phyloP scores from a whole-genome alignment of 164 flowering plant species.

The Cinnamomum micranthum region DNA sequence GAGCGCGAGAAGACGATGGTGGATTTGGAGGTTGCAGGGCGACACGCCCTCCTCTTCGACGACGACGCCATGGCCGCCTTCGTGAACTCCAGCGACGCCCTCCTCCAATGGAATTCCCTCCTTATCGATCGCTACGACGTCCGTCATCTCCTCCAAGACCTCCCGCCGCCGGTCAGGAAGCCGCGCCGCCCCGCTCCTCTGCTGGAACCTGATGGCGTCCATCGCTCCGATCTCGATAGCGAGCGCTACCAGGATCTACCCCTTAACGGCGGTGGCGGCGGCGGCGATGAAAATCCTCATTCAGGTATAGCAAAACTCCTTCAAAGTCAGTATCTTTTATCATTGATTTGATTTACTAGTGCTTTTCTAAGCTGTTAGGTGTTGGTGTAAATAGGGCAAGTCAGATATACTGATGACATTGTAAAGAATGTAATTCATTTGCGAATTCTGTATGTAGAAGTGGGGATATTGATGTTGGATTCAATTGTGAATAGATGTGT shows the following conservation, averaged over 20 bases:
- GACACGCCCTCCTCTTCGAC: slow-evolving; percentile 89
- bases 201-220: slow-evolving; percentile 17
- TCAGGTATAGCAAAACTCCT: slow-evolving; percentile 20
- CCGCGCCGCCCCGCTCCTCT: slow-evolving; percentile 25
- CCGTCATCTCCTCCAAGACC: slow-evolving; percentile 76
- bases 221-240: slow-evolving; percentile 37
- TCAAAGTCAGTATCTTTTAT: neutral
- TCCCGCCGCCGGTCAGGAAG: slow-evolving; percentile 48
- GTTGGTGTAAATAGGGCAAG: neutral
- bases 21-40: slow-evolving; percentile 76
- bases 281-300: slow-evolving; percentile 23
- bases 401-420: too few species aligned
- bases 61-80: slow-evolving; percentile 74
- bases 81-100: slow-evolving; percentile 73
- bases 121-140: slow-evolving; percentile 92
- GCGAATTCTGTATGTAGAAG: neutral
- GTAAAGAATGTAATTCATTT: neutral
- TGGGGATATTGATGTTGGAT: too few species aligned
- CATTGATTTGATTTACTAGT: neutral
- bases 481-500: too few species aligned
- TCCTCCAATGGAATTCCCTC: slow-evolving; percentile 85
- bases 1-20: slow-evolving; percentile 9
- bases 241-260: slow-evolving; percentile 77
- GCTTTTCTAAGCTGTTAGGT: neutral
- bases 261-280: slow-evolving; percentile 19